These are phyloP conservation scores for Candida dubliniensis DNA, from an alignment of 1,139 yeast genomes.

Conservation along the genomic window DNA sequence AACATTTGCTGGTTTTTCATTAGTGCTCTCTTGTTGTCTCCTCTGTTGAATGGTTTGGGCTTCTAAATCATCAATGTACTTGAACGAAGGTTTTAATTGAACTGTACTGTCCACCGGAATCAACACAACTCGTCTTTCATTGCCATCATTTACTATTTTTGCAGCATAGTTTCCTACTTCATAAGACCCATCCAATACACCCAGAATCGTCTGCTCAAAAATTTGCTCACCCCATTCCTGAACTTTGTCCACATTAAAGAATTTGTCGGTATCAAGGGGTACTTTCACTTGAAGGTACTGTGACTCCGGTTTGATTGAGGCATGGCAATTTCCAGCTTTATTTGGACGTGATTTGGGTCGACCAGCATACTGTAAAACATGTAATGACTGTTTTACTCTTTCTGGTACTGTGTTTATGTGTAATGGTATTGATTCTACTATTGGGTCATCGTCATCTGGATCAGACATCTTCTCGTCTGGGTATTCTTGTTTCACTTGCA, in stretches of 20 bases:
- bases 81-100: constrained; percentile 81
- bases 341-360: constrained; percentile 54
- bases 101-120: constrained; percentile 67
- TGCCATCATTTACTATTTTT: constrained; percentile 23
- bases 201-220: constrained; percentile 62
- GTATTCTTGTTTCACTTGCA: constrained; percentile 4
- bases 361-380: constrained; percentile 69
- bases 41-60: constrained; percentile 27
- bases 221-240: constrained; percentile 64
- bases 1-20: constrained; percentile 39
- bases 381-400: constrained; percentile 25
- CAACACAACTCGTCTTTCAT: constrained; percentile 51
- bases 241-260: constrained; percentile 64
- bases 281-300: constrained; percentile 63
- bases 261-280: constrained; percentile 63
- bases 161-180: constrained; percentile 39
- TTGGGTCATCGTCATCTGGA: constrained; percentile 63
- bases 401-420: constrained; percentile 29
- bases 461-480: constrained; percentile 10
- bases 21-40: constrained; percentile 21
- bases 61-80: constrained; percentile 63
- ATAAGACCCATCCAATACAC: constrained; percentile 58
- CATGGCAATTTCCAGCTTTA: constrained; percentile 41
- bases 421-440: constrained; percentile 74
- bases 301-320: constrained; percentile 63